Conservation (phyloP, 495 filamentous ascomycete species). For the Penicillium bialowiezense region DNA sequence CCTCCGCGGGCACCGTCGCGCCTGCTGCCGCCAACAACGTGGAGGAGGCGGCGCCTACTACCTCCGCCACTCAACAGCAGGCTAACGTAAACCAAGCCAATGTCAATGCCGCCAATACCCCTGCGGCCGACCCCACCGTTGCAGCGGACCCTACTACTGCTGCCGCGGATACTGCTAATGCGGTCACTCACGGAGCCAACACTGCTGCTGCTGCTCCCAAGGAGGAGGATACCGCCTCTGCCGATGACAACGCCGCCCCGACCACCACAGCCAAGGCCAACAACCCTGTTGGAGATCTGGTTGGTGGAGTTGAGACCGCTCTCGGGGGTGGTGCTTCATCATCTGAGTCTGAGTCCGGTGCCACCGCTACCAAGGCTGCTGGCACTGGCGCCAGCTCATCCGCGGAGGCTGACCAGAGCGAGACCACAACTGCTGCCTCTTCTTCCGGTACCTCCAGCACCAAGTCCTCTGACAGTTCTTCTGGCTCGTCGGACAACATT, state of each 20-base stretch:
- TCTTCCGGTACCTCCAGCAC: neutral
- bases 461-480: constrained; percentile 8
- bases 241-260: neutral
- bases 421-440: constrained; percentile 1
- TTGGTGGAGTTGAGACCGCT: neutral
- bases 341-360: neutral
- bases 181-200: neutral
- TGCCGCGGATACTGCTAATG: neutral
- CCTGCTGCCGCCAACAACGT: neutral
- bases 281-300: neutral
- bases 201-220: neutral
- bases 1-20: neutral
- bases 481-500: constrained; percentile 6
- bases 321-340: neutral
- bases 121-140: neutral
- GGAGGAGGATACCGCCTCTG: constrained; percentile 2
- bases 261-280: neutral
- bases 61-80: constrained; percentile 1
- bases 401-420: neutral
- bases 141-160: neutral
- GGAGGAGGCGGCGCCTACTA: neutral
- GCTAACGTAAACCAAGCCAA: constrained; percentile 7
- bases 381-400: neutral
- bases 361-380: neutral
- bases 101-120: constrained; percentile 9